Base-by-base conservation (phyloP, 345 rosid genomes). In the Sonneratia alba region DNA sequence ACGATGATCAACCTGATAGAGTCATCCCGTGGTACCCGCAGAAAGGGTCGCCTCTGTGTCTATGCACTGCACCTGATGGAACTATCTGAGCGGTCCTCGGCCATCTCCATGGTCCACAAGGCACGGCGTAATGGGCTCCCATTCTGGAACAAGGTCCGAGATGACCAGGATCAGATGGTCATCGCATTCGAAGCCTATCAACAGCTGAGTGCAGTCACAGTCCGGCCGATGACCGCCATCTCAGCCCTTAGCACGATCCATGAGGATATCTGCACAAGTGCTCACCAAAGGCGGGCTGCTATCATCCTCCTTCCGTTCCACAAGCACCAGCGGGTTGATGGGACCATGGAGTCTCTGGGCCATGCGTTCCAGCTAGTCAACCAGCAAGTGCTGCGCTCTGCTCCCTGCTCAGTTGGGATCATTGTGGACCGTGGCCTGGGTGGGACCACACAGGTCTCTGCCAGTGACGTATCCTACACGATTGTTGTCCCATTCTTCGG, bases 21-120 rank as follows among this genome's bases (percentile, higher is more conserved):
- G 62, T 83, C 92, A 1, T 87, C 94, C 10, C 84, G 97, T 2
- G 94, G 97, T 40, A 81, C 75, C 11, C 79, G 82, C 19, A 83
- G 83, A 70, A 76, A 66, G 14, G 91, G 82, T 66, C 76, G 79
- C 9, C 91, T 89, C 66, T 80, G 86, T 43, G 83, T 89, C 14
- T 91, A 91, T 27, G 88, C 91, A 0, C 83, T 89, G 96, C 83
- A 87, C 72, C 82, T 91, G 3, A 87, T 89, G 92, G 97, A 91
- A 77, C 87, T 91, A 34, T 86, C 93, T 0, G 92, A 85, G 76
- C 81, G 96, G 43, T 85, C 96, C 68, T 87, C 93, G 0, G 91
- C 95, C 7, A 91, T 89, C n/a, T 77, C 87, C 0, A 87, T 86
- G 91, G 88, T 89, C 74, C 96, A 91, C 71, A 88, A 87, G 77